Evolutionary conservation across 164 flowering plant species (phyloP).

Genomic region (Nymphaea thermarum): DNA sequence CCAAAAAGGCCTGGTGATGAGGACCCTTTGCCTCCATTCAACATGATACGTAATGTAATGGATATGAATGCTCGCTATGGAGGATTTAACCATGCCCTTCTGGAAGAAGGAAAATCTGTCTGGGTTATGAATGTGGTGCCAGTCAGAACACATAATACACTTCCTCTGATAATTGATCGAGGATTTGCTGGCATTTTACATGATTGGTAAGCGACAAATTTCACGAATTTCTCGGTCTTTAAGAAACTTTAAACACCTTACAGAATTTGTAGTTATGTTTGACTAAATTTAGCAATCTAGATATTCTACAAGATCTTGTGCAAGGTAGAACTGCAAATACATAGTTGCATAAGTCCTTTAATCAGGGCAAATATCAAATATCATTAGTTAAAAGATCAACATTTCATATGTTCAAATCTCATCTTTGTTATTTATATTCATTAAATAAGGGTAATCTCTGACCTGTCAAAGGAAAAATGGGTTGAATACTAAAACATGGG

Average conservation of each 20-base stretch:
- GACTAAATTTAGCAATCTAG: no score
- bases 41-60: constrained; percentile 95
- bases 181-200: constrained; percentile 88
- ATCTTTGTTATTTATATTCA: no score
- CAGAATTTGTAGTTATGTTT: no score
- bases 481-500: no score
- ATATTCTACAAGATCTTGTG: neutral
- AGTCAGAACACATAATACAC: constrained; percentile 42
- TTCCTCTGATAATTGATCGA: constrained; percentile 75
- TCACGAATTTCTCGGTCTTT: neutral
- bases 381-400: no score
- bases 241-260: no score
- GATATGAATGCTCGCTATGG: constrained; percentile 96
- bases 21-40: constrained; percentile 92
- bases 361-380: no score
- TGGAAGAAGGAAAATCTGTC: constrained; percentile 60
- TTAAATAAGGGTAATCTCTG: no score
- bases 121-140: constrained; percentile 99
- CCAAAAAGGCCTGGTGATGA: constrained; percentile 98
- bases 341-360: neutral
- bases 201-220: constrained; percentile 47
- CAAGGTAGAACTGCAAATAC: neutral
- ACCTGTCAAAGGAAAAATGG: no score
- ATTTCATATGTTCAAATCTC: no score
- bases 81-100: constrained; percentile 75